Base-by-base conservation (phyloP, 1,139 yeast species). In the Hemisphaericaspora subhashii region DNA sequence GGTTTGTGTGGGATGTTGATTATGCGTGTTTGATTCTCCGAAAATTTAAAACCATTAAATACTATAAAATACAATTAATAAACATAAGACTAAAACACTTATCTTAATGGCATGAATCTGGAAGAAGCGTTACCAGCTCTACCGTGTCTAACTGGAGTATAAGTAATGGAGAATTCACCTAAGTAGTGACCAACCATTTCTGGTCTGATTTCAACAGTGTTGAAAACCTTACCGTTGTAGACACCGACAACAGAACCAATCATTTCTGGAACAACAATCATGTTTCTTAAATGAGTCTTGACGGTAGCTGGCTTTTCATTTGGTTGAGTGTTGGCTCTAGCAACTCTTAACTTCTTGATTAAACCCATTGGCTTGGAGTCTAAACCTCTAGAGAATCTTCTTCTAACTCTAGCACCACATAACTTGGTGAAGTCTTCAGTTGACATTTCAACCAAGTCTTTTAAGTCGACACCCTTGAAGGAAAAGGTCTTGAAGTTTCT, bases 141-240 rank as follows among this genome's bases (percentile, higher is more conserved):
- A 81, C 98, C 98, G 83, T 90, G 98, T 83, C 95, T 87, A 72
- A 92, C 98, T 70, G 99, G 98, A 74, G 96, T 87, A 83, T 94
- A 94, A 66, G 98, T 79, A 77, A 94, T 92, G 68, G 98, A 92
- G 87, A 94, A 92, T 81, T 94, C 99, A 79, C 97, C 99, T 68
- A 94, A 87, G 94, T 94, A 94, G 86, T 90, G 96, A 71, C 98
- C 98, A 70, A 90, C 90, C 98, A 94, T 92, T 81, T 94, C 99
- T 66, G 98, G 97, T 76, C 81, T 89, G 77, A 94, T 79, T 77
- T 94, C 99, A 74, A 92, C 97, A 66, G 86, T 87, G 95, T 90
- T 92, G 95, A 94, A 94, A 63, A 81, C 89, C 83, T 94, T 94
- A 81, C 99, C 99, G 83, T 94, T 94, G 96, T 94, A 92, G 64